Percentiles rank a stretch among this genome's conserved stretches.
Evolutionary conservation across 2,329 filamentous ascomycete genomes (phyloP).

Genomic region (Claviceps paspali): DNA sequence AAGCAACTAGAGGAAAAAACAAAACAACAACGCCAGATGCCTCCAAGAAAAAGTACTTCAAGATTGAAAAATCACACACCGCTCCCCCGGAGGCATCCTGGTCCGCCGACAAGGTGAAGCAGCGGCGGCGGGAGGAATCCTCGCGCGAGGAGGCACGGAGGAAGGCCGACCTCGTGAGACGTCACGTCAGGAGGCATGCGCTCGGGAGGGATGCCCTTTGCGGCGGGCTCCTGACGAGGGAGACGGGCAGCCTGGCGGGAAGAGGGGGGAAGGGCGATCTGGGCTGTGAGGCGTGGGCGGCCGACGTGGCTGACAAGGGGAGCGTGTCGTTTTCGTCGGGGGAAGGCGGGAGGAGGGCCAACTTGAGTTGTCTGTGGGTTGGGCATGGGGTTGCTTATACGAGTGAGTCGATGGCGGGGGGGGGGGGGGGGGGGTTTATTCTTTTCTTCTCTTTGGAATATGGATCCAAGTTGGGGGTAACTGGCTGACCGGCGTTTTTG

Average conservation of each 20-base stretch:
- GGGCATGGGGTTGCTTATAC: constrained; percentile 26
- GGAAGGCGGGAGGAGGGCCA: constrained; percentile 12
- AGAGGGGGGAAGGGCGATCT: constrained; percentile 11
- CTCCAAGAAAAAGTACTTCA: constrained; percentile 52
- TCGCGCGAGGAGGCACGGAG: constrained; percentile 13
- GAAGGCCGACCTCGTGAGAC: constrained; percentile 17
- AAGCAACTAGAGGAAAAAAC: not conserved
- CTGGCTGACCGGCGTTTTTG: no score
- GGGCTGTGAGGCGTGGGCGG: constrained; percentile 22
- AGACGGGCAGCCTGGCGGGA: constrained; percentile 11
- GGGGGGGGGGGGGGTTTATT: not conserved
- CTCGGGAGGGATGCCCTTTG: constrained; percentile 20
- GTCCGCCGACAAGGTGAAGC: constrained; percentile 43
- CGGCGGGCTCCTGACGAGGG: constrained; percentile 13
- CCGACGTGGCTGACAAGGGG: constrained; percentile 24
- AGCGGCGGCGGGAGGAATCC: constrained; percentile 31
- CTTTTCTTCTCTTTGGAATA: not conserved
- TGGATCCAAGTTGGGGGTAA: no score
- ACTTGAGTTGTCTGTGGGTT: constrained; percentile 26
- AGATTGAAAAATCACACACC: constrained; percentile 42
- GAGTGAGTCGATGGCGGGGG: constrained; percentile 19
- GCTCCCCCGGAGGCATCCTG: constrained; percentile 36
- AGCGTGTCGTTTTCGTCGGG: constrained; percentile 19
- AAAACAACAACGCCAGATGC: constrained; percentile 22
- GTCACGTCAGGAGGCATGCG: constrained; percentile 23